These are phyloP conservation scores for Cyclostephanos tholiformis DNA, from an alignment of 108 stramenopile species.

Conservation along the genomic window DNA sequence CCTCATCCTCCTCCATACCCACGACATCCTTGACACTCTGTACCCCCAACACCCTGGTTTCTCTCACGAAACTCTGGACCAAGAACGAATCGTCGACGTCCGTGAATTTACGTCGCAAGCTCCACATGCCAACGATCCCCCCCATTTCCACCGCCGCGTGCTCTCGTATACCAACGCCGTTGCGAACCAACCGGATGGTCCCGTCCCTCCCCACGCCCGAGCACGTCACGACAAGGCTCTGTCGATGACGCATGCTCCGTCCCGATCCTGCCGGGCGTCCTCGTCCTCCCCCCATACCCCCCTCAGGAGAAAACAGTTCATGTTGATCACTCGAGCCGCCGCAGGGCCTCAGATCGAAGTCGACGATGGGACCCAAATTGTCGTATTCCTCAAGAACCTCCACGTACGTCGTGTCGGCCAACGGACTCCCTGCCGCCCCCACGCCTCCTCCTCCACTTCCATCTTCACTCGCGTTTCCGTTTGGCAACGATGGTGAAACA, in stretches of 20 bases:
- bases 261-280: neutral
- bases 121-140: slow-evolving; percentile 97
- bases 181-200: slow-evolving; percentile 91
- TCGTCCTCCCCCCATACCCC: neutral
- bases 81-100: slow-evolving; percentile 85
- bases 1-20: slow-evolving; percentile 33
- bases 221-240: slow-evolving; percentile 92
- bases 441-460: neutral
- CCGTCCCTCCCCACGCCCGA: slow-evolving; percentile 88
- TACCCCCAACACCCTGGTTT: slow-evolving; percentile 92
- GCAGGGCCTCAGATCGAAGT: slow-evolving; percentile 92
- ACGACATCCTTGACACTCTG: slow-evolving; percentile 41
- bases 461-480: neutral
- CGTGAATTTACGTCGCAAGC: slow-evolving; percentile 58
- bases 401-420: slow-evolving; percentile 67
- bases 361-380: slow-evolving; percentile 96
- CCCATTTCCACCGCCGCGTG: slow-evolving; percentile 88
- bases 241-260: slow-evolving; percentile 5
- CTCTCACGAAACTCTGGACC: slow-evolving; percentile 91
- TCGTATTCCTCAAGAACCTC: slow-evolving; percentile 91
- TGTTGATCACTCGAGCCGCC: slow-evolving; percentile 12
- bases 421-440: neutral
- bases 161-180: slow-evolving; percentile 96
- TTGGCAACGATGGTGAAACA: slow-evolving; percentile 16
- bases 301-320: neutral